phyloP scores from a whole-genome alignment of 2,329 filamentous ascomycete species.

The Aspergillus melleus region DNA sequence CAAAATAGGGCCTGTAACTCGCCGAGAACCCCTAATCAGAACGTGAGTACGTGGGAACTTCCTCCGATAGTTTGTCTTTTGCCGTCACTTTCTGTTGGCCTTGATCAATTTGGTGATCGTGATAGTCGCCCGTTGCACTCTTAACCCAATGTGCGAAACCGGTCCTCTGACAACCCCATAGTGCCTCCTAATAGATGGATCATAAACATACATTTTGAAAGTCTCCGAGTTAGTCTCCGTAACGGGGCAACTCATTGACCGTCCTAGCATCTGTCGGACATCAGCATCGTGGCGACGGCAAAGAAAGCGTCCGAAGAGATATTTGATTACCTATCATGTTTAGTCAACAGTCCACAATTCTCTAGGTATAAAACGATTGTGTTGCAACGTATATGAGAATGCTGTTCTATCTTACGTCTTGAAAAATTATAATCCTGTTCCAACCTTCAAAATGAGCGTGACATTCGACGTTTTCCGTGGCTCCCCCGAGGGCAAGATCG shows the following conservation, averaged over 20 bases:
- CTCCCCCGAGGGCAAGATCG: too few relatives aligned
- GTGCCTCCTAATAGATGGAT: not conserved
- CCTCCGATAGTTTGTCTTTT: too few relatives aligned
- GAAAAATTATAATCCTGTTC: not conserved
- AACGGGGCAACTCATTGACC: not conserved
- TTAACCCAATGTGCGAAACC: too few relatives aligned
- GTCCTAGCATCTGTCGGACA: not conserved
- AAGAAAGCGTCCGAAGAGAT: not conserved
- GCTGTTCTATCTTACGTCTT: too few relatives aligned
- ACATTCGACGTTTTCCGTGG: conserved; percentile 20
- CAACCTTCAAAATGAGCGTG: not conserved
- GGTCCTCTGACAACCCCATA: not conserved
- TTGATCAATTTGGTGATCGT: too few relatives aligned
- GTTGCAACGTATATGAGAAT: not conserved
- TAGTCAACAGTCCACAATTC: not conserved
- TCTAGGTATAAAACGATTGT: not conserved
- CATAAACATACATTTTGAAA: not conserved
- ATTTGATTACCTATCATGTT: not conserved
- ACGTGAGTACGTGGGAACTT: too few relatives aligned
- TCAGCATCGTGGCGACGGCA: not conserved
- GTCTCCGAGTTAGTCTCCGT: not conserved
- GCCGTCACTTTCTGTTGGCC: too few relatives aligned
- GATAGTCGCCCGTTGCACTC: too few relatives aligned
- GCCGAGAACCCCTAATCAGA: too few relatives aligned
- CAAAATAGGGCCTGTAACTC: too few relatives aligned